These are phyloP conservation scores for Gossypium stocksii DNA, from an alignment of 345 rosid genomes.

Conservation along the genomic window DNA sequence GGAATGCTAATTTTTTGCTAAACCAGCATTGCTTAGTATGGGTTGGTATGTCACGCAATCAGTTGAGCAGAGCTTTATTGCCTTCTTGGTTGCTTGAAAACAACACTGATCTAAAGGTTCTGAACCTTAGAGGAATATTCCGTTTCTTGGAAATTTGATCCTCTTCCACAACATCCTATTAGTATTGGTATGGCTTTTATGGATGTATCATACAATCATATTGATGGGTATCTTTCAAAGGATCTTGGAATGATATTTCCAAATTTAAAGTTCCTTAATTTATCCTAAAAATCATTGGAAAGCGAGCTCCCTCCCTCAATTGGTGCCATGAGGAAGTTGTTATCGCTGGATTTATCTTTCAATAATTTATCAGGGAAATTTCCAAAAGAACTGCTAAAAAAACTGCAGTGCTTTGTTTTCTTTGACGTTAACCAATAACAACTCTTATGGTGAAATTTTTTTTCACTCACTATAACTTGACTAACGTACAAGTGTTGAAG, in stretches of 20 bases:
- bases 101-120: neutral
- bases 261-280: neutral
- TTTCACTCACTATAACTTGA: neutral
- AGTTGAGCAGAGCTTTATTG: slow-evolving; percentile 9
- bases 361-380: slow-evolving; percentile 11
- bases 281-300: neutral
- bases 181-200: neutral
- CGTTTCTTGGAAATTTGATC: slow-evolving; percentile 1
- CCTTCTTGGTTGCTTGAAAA: slow-evolving; percentile 27
- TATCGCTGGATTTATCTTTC: neutral
- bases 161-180: neutral
- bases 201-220: slow-evolving; percentile 12
- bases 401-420: neutral
- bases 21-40: neutral
- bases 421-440: neutral
- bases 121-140: neutral
- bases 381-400: neutral
- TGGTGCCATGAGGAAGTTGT: neutral
- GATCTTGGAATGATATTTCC: slow-evolving; percentile 6
- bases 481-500: neutral
- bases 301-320: neutral
- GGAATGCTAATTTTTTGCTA: slow-evolving; percentile 10
- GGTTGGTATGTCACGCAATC: neutral
- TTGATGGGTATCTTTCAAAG: slow-evolving; percentile 4
- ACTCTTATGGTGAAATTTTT: neutral